Evolutionary conservation across 257 asterid species (phyloP).

Genomic region (Capsicum rhomboideum): DNA sequence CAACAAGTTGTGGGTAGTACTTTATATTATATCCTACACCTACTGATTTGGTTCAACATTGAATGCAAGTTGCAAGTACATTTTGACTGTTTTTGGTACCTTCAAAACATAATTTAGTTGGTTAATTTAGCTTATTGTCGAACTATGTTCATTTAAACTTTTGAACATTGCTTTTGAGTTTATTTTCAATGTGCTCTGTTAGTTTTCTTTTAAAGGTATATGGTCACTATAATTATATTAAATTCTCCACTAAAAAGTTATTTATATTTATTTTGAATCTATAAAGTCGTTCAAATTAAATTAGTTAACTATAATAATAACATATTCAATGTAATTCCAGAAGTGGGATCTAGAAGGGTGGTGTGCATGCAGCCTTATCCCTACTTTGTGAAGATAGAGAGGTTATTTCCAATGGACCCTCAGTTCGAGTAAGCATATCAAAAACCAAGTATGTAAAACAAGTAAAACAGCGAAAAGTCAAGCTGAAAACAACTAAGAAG

Average conservation of each 20-base stretch:
- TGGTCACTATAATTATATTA: not conserved
- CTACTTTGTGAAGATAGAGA: not conserved
- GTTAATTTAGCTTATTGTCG: too few species aligned
- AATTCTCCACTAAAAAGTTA: not conserved
- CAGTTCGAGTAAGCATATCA: not conserved
- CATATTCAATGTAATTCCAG: fast-evolving
- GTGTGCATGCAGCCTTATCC: too few species aligned
- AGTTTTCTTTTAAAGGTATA: not conserved
- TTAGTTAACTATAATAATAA: not conserved
- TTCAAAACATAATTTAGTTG: not conserved
- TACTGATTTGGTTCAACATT: not conserved
- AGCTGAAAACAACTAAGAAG: not conserved
- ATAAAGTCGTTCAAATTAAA: not conserved
- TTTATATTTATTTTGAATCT: not conserved
- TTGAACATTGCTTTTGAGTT: not conserved
- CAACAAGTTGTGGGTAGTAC: not conserved
- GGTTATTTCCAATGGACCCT: not conserved
- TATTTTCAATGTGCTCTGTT: not conserved
- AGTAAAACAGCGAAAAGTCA: not conserved
- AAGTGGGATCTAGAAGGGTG: fast-evolving
- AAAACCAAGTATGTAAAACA: not conserved
- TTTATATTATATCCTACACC: not conserved
- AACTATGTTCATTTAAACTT: too few species aligned
- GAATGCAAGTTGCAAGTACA: not conserved
- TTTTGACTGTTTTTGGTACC: not conserved